phyloP scores from a whole-genome alignment of 768 basidiomycete species.

The Mycena rebaudengoi region DNA sequence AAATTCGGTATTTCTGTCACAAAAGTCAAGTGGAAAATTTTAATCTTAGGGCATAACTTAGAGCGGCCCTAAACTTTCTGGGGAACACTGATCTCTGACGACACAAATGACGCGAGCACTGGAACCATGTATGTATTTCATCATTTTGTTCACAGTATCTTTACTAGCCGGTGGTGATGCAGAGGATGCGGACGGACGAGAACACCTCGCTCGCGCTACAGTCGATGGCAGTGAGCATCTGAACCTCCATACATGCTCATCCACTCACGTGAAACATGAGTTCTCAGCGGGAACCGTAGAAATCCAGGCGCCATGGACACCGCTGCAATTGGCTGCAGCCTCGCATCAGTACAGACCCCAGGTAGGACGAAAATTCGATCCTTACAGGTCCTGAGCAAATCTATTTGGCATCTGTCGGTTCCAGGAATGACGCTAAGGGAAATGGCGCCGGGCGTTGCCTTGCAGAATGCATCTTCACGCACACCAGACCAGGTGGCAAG shows the following conservation, averaged over 20 bases:
- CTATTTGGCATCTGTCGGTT: constrained; percentile 1
- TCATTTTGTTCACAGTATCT: too few species aligned
- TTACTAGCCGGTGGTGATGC: constrained; percentile 9
- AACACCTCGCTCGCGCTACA: background rate
- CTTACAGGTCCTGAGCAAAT: constrained; percentile 2
- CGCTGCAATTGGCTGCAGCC: constrained; percentile 1
- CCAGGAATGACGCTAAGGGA: background rate
- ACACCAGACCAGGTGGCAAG: constrained; percentile 12
- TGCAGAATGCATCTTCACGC: constrained; percentile 1
- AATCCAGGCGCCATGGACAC: background rate
- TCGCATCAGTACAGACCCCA: background rate
- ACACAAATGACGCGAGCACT: too few species aligned
- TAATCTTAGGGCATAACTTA: too few species aligned
- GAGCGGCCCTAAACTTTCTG: too few species aligned
- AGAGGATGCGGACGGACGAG: constrained; percentile 10
- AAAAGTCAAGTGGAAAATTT: too few species aligned
- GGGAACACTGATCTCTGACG: too few species aligned
- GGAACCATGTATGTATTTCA: too few species aligned
- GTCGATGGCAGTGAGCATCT: background rate
- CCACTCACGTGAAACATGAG: constrained; percentile 14
- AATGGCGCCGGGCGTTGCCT: constrained; percentile 4
- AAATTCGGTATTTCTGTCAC: too few species aligned
- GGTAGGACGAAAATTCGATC: background rate
- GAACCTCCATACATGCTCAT: background rate
- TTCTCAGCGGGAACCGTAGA: background rate